Evolutionary conservation across 2,329 filamentous ascomycete genomes (phyloP).

Genomic region (Leptosphaerulina australis): DNA sequence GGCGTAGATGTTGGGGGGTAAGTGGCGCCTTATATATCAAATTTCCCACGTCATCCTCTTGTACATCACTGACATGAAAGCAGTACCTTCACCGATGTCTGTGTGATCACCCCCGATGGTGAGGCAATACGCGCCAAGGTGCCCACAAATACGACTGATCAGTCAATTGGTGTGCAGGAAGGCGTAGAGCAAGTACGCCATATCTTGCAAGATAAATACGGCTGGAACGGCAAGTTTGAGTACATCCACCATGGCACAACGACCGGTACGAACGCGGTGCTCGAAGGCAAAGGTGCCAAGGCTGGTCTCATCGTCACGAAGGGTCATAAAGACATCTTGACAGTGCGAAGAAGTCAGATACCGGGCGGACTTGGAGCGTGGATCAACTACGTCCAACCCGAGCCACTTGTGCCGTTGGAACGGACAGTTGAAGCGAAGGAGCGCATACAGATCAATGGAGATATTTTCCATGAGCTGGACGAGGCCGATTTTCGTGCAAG

Average conservation of each 20-base stretch:
- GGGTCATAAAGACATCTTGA: conserved; percentile 58
- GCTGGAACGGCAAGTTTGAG: conserved; percentile 54
- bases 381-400: conserved; percentile 56
- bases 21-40: conserved; percentile 17
- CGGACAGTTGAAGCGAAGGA: conserved; percentile 55
- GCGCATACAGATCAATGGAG: conserved; percentile 53
- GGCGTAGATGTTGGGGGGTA: conserved; percentile 47
- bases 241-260: conserved; percentile 60
- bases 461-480: conserved; percentile 51
- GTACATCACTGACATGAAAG: conserved; percentile 16
- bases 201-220: conserved; percentile 47
- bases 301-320: conserved; percentile 56
- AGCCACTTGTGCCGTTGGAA: conserved; percentile 58
- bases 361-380: conserved; percentile 58
- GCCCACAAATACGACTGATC: conserved; percentile 53
- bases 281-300: conserved; percentile 58
- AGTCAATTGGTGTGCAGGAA: conserved; percentile 56
- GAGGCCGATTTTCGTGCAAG: conserved; percentile 47
- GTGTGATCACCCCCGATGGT: conserved; percentile 54
- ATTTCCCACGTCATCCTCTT: background rate
- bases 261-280: conserved; percentile 57
- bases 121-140: conserved; percentile 55
- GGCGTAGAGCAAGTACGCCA: conserved; percentile 53
- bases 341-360: conserved; percentile 57
- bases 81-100: conserved; percentile 58